Conservation (phyloP, 2,329 filamentous ascomycete species). For the Pseudogymnoascus verrucosus region DNA sequence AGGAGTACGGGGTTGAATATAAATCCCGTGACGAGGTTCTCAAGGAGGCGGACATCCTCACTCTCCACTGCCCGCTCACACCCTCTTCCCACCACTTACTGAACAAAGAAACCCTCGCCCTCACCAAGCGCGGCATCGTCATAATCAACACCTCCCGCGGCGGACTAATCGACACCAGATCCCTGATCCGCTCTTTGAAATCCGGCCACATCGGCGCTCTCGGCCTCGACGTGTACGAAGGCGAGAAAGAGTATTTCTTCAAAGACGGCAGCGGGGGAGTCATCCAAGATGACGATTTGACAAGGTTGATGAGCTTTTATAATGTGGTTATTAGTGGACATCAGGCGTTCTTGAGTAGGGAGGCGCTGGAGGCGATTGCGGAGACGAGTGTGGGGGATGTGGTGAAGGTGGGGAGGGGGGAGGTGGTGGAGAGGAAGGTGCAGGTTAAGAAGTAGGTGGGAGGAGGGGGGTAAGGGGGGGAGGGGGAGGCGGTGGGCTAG, state of each 20-base stretch:
- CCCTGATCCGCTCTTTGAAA: slow-evolving; percentile 55
- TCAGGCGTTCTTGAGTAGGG: slow-evolving; percentile 61
- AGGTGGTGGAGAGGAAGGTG: slow-evolving; percentile 20
- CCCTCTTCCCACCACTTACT: slow-evolving; percentile 39
- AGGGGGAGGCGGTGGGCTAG: too few relatives aligned
- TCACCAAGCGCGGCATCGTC: neutral
- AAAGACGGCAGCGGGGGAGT: slow-evolving; percentile 56
- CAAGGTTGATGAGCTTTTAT: slow-evolving; percentile 59
- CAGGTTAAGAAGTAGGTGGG: slow-evolving; percentile 18
- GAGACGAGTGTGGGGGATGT: slow-evolving; percentile 51
- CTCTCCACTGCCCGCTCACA: slow-evolving; percentile 34
- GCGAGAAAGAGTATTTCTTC: slow-evolving; percentile 56
- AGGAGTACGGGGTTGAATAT: neutral
- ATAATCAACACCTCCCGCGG: slow-evolving; percentile 60
- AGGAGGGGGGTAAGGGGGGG: neutral
- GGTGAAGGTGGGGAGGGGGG: slow-evolving; percentile 12
- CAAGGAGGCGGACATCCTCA: neutral
- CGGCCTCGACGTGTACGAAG: slow-evolving; percentile 62
- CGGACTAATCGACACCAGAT: slow-evolving; percentile 51
- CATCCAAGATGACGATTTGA: slow-evolving; percentile 58
- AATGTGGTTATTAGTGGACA: slow-evolving; percentile 61
- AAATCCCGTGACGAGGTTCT: neutral
- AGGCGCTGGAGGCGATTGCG: slow-evolving; percentile 57
- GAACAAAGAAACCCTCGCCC: slow-evolving; percentile 46
- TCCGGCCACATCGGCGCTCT: slow-evolving; percentile 50